Conservation (phyloP, 73 alveolate genomes). For the Paramecium bursaria region DNA sequence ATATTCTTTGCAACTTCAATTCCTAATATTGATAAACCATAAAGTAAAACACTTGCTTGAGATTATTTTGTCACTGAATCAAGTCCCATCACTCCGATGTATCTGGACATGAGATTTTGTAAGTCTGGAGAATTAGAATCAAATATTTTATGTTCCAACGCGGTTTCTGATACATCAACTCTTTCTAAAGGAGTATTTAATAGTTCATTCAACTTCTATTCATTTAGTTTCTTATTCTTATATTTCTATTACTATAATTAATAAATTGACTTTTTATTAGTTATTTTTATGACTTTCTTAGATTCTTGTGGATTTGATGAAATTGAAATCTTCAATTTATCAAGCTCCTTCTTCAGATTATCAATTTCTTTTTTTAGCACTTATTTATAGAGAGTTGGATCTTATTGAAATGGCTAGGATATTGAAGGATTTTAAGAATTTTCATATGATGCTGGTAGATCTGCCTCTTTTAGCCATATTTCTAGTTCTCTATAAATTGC, state of each 20-base stretch:
- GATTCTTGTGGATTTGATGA: neutral
- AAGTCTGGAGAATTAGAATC: conserved; percentile 88
- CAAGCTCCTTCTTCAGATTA: conserved; percentile 36
- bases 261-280: neutral
- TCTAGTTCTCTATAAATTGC: conserved; percentile 87
- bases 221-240: neutral
- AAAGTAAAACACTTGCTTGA: conserved; percentile 81
- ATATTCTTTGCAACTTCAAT: conserved; percentile 95
- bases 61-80: conserved; percentile 97
- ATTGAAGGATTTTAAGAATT: conserved; percentile 20
- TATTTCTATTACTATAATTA: neutral
- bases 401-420: neutral
- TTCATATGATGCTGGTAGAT: conserved; percentile 75
- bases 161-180: conserved; percentile 65
- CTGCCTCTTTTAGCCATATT: conserved; percentile 92
- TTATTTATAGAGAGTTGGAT: conserved; percentile 12
- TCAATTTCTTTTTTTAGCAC: conserved; percentile 33
- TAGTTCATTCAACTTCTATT: neutral
- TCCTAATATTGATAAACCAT: conserved; percentile 93
- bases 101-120: conserved; percentile 93
- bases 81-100: conserved; percentile 97
- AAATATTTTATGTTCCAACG: conserved; percentile 73
- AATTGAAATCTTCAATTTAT: conserved; percentile 38
- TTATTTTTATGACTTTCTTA: conserved; percentile 19
- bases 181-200: neutral